Base-by-base conservation (phyloP, 2,329 filamentous ascomycete genomes). In the Xylariaceae sp. region DNA sequence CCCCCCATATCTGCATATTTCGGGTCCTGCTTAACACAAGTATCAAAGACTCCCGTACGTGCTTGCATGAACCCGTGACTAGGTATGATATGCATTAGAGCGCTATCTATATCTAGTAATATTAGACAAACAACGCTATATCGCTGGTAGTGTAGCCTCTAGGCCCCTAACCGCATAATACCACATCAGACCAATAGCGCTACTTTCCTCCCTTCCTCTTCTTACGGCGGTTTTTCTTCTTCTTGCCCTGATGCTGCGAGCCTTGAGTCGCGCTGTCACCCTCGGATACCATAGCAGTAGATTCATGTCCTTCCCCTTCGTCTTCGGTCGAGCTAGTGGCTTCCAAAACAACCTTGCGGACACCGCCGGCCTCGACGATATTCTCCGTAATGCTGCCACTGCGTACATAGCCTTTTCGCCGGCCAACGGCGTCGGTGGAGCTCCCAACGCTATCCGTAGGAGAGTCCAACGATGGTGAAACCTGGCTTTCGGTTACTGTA, bases 341-440 rank as follows among this genome's bases (percentile, higher is more conserved):
- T 67, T 91, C 87, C 21, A 92, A 78, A 1, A 92, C 83, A 26
- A 90, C 83, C 71, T 92, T 92, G 62, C 84, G 84, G 48, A 91
- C 79, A 1, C 89, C 89, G 59, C 86, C 87, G 4, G 86, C 77
- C 64, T 91, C 87, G 48, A 91, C 77, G n/a, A 89, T 78, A 56
- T 89, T 89, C 71, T 91, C 88, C 0, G 88, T 90, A 62, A 92
- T 90, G 66, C 86, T 90, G 29, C 89, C 89, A 61, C 87, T 90
- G 51, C 88, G 80, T 3, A 86, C 85, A 5, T 79, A 77, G 7
- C 81, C 65, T 50, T 65, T 66, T 29, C 57, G 62, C 48, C 60
- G 59, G 20, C 49, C 58, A 20, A 45, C 50, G 20, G 41, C 54
- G 29, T 67, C 64, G 7, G 52, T 52, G 3, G 20, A 26, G 16